Conservation (phyloP, 2,329 filamentous ascomycete species). For the Xylariaceae sp. region DNA sequence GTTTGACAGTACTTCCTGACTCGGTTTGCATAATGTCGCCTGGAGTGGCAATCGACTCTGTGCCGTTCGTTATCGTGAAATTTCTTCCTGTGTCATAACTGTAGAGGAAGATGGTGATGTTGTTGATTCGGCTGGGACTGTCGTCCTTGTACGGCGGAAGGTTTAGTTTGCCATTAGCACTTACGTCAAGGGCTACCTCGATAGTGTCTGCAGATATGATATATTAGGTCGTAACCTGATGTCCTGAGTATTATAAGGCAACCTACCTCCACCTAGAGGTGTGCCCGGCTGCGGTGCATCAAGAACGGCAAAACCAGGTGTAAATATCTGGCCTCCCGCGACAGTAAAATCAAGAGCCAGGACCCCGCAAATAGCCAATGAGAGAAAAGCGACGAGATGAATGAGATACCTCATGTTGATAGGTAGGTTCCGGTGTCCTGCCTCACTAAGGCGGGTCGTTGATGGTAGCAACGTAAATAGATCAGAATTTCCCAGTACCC, state of each 20-base stretch:
- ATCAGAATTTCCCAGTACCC: neutral
- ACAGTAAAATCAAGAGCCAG: conserved; percentile 56
- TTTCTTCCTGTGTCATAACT: conserved; percentile 66
- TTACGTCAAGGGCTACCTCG: conserved; percentile 69
- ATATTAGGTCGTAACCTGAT: conserved; percentile 20
- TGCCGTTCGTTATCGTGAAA: conserved; percentile 69
- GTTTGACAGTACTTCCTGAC: conserved; percentile 69
- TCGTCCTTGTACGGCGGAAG: conserved; percentile 58
- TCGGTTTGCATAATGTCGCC: conserved; percentile 67
- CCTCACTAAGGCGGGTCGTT: conserved; percentile 8
- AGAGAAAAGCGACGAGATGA: conserved; percentile 26
- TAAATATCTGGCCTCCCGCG: conserved; percentile 68
- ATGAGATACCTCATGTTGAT: conserved; percentile 26
- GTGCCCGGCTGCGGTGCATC: conserved; percentile 68
- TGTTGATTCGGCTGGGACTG: conserved; percentile 60
- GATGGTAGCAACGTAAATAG: conserved; percentile 1
- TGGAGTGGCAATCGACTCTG: conserved; percentile 56
- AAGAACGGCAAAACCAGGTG: conserved; percentile 68
- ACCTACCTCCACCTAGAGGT: conserved; percentile 63
- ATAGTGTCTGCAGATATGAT: conserved; percentile 49
- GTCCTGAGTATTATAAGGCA: neutral
- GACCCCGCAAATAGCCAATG: conserved; percentile 33
- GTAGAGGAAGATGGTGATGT: conserved; percentile 69
- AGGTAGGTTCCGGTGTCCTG: too few species aligned
- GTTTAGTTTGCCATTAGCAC: conserved; percentile 65